These are phyloP conservation scores for Chalciporus chontae DNA, from an alignment of 768 basidiomycete species.

Conservation along the genomic window DNA sequence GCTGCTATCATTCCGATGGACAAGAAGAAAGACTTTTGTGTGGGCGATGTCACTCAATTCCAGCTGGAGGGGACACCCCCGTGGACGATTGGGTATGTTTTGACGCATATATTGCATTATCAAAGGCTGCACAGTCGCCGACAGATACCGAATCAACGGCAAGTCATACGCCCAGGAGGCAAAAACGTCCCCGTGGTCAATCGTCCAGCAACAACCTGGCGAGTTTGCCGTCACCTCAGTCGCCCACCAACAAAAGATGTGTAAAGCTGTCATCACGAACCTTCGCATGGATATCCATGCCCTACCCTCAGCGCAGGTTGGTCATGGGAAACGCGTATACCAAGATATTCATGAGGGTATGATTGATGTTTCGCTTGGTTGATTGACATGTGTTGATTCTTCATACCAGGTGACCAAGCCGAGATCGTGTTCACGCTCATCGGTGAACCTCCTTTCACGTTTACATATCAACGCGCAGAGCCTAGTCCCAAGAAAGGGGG, in stretches of 20 bases:
- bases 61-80: slow-evolving; percentile 92
- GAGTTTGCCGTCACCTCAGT: slow-evolving; percentile 84
- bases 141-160: slow-evolving; percentile 78
- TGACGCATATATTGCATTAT: background rate
- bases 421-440: slow-evolving; percentile 88
- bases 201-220: slow-evolving; percentile 77
- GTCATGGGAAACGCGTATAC: slow-evolving; percentile 74
- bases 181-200: slow-evolving; percentile 79
- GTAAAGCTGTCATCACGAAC: slow-evolving; percentile 77
- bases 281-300: slow-evolving; percentile 71
- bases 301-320: slow-evolving; percentile 86
- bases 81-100: slow-evolving; percentile 77
- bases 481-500: slow-evolving; percentile 63
- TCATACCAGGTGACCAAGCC: slow-evolving; percentile 74
- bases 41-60: slow-evolving; percentile 87
- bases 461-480: slow-evolving; percentile 89
- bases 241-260: slow-evolving; percentile 90
- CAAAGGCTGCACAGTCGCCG: slow-evolving; percentile 3
- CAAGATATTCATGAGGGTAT: slow-evolving; percentile 90
- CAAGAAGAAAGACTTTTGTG: slow-evolving; percentile 76
- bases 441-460: slow-evolving; percentile 94
- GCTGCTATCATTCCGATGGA: slow-evolving; percentile 89
- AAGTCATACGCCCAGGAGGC: slow-evolving; percentile 70
- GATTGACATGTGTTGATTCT: background rate
- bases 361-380: background rate